These are phyloP conservation scores for Dictyostelium firmibasis DNA, from an alignment of 78 protist genomes.

Conservation along the genomic window DNA sequence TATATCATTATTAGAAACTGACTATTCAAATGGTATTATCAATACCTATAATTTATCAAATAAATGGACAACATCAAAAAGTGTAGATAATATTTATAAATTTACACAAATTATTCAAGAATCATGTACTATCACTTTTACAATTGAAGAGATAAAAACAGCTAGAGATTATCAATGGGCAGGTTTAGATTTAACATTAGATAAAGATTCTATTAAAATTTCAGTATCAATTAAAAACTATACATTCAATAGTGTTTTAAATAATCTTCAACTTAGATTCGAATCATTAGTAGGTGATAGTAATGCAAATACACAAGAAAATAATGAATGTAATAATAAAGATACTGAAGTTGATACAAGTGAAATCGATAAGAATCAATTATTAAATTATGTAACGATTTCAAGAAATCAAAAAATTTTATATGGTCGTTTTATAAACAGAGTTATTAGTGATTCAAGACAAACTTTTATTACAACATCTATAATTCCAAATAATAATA, in stretches of 20 bases:
- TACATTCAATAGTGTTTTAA: neutral
- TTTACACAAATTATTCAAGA: neutral
- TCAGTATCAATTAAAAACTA: neutral
- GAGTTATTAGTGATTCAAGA: neutral
- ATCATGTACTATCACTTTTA: neutral
- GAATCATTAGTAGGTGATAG: neutral
- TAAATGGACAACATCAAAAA: neutral
- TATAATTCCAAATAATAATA: neutral
- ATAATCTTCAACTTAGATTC: slow-evolving; percentile 12
- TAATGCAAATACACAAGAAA: neutral
- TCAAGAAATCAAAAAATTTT: neutral
- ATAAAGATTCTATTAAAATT: slow-evolving; percentile 20
- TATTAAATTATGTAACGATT: slow-evolving; percentile 25
- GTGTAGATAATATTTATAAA: neutral
- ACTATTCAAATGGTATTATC: neutral
- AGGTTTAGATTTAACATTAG: neutral
- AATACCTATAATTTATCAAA: neutral
- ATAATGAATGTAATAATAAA: neutral
- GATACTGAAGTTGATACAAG: neutral
- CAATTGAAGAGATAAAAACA: neutral
- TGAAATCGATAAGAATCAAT: neutral
- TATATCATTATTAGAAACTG: neutral
- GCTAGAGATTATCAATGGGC: slow-evolving; percentile 23
- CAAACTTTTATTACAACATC: neutral
- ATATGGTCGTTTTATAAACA: slow-evolving; percentile 25